A percentile compares a stretch with the other conserved stretches of the same genome.
These are phyloP conservation scores for Candida sojae DNA, from an alignment of 1,139 yeast genomes.

Conservation along the genomic window DNA sequence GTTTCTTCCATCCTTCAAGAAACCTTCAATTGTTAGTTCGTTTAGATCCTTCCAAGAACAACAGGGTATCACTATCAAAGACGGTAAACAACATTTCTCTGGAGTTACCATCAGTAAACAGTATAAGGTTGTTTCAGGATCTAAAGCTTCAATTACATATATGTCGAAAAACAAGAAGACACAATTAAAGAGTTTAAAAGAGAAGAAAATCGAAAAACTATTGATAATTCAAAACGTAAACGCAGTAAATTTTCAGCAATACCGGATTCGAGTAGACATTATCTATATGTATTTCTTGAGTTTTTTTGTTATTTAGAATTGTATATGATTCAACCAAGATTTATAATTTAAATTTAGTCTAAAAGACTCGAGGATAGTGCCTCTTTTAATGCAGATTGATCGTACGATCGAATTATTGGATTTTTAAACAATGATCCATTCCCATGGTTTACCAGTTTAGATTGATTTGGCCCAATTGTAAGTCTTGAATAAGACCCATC, in stretches of 20 bases:
- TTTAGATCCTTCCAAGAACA: constrained; percentile 42
- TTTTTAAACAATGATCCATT: constrained; percentile 38
- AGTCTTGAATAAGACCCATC: constrained; percentile 46
- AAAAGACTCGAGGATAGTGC: constrained; percentile 27
- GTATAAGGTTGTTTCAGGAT: constrained; percentile 57
- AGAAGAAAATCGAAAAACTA: constrained; percentile 28
- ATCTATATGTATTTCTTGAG: constrained; percentile 6
- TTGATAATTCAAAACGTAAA: constrained; percentile 22
- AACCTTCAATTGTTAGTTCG: constrained; percentile 51
- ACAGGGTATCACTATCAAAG: constrained; percentile 36
- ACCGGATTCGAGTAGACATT: constrained; percentile 22
- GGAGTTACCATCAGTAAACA: constrained; percentile 61
- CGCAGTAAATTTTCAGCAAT: constrained; percentile 19
- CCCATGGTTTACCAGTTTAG: constrained; percentile 45
- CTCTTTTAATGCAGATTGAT: constrained; percentile 35
- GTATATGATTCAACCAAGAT: neutral
- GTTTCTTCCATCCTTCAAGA: constrained; percentile 39
- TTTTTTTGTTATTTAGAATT: neutral
- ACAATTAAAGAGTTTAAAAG: constrained; percentile 28
- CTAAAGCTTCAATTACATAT: constrained; percentile 61
- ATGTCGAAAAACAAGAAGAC: constrained; percentile 38
- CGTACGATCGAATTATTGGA: constrained; percentile 38
- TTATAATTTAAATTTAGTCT: constrained; percentile 6
- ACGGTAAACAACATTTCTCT: constrained; percentile 40
- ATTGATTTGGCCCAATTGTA: constrained; percentile 50